Conservation (phyloP, 2,329 filamentous ascomycete species). For the Cladosporium colombiae region DNA sequence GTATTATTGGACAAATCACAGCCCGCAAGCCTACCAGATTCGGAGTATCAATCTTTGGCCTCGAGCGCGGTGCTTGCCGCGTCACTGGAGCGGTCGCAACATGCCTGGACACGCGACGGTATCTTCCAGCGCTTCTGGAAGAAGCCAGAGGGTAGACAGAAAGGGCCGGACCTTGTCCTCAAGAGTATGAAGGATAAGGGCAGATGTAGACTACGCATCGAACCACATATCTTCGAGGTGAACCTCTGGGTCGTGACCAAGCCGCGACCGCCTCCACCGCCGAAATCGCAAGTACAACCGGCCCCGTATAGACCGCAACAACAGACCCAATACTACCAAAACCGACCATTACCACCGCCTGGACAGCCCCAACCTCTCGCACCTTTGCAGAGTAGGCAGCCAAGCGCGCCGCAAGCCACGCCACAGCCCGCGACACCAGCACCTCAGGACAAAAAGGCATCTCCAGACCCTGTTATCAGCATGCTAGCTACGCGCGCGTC, state of each 20-base stretch:
- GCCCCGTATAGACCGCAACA: conserved; percentile 25
- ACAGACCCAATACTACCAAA: conserved; percentile 26
- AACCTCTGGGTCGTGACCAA: conserved; percentile 73
- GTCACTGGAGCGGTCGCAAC: conserved; percentile 70
- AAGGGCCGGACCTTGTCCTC: conserved; percentile 34
- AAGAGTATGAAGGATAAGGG: conserved; percentile 59
- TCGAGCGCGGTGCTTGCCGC: conserved; percentile 76
- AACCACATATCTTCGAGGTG: conserved; percentile 78
- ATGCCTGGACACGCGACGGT: conserved; percentile 67
- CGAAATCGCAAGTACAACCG: conserved; percentile 23
- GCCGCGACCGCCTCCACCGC: conserved; percentile 50
- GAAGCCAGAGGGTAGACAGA: conserved; percentile 67
- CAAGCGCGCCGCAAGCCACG: not conserved
- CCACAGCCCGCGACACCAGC: conserved; percentile 19
- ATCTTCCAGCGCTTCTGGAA: conserved; percentile 78
- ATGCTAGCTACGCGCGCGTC: conserved; percentile 75
- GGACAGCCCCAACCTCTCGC: conserved; percentile 20
- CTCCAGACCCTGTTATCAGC: conserved; percentile 75
- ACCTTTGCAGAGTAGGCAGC: conserved; percentile 19
- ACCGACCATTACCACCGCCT: conserved; percentile 25
- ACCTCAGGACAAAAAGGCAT: conserved; percentile 33
- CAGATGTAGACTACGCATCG: conserved; percentile 71
- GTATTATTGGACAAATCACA: conserved; percentile 66
- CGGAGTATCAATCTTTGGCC: conserved; percentile 71
- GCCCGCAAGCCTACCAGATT: conserved; percentile 59